Percentiles rank a stretch among this genome's conserved stretches.
These are phyloP conservation scores for Cucumis cinereus DNA, from an alignment of 306 rosid species.

Conservation along the genomic window DNA sequence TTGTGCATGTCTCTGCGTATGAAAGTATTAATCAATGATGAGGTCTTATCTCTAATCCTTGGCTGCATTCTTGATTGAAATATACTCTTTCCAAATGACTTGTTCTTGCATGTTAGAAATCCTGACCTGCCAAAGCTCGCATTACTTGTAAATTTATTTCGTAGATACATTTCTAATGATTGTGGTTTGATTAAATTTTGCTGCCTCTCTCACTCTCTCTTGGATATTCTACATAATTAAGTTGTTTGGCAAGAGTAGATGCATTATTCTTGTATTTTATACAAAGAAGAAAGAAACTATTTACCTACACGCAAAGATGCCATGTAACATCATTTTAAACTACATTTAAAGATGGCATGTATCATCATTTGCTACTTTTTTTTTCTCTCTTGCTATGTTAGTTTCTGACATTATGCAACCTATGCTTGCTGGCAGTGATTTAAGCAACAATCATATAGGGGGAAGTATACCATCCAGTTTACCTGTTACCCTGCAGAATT, in stretches of 20 bases:
- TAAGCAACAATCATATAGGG: slow-evolving; percentile 84
- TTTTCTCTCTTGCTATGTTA: background rate
- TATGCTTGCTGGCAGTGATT: slow-evolving; percentile 41
- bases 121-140: background rate
- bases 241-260: background rate
- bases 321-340: background rate
- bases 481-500: slow-evolving; percentile 55
- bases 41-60: background rate
- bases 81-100: background rate
- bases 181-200: background rate
- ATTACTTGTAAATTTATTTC: background rate
- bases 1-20: slow-evolving; percentile 12
- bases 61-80: background rate
- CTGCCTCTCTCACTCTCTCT: background rate
- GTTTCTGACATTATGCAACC: slow-evolving; percentile 3
- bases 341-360: background rate
- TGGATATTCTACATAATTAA: background rate
- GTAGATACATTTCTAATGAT: background rate
- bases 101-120: background rate
- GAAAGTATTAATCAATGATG: background rate
- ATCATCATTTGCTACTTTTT: background rate
- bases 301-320: background rate
- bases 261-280: background rate
- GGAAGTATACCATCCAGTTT: slow-evolving; percentile 75
- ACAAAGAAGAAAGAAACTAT: background rate